phyloP scores from a whole-genome alignment of 352 stramenopile genomes.

The Pythium rhizo-oryzae region DNA sequence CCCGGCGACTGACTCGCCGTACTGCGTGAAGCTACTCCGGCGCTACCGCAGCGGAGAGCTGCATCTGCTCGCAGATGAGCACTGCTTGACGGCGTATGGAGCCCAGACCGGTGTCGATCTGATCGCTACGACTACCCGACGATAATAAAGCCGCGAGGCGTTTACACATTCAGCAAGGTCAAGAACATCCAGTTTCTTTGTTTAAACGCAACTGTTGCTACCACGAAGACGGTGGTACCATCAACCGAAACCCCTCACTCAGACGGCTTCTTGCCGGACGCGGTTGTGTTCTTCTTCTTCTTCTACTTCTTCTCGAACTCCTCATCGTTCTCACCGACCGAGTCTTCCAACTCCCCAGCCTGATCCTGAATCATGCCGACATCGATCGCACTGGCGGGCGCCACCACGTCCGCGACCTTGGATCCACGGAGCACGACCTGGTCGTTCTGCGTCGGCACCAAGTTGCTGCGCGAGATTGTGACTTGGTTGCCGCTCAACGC shows the following conservation, averaged over 20 bases:
- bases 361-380: neutral
- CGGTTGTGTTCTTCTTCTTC: slow-evolving; percentile 1
- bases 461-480: slow-evolving; percentile 9
- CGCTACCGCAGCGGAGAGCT: slow-evolving; percentile 5
- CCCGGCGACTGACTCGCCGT: slow-evolving; percentile 13
- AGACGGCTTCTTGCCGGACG: slow-evolving; percentile 3
- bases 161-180: neutral
- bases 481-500: slow-evolving; percentile 32
- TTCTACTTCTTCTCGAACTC: slow-evolving; percentile 18
- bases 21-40: slow-evolving; percentile 20
- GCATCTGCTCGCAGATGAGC: neutral
- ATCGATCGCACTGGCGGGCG: slow-evolving; percentile 6
- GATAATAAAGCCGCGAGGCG: too few species aligned
- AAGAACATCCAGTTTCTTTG: neutral
- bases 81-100: slow-evolving; percentile 19
- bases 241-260: neutral
- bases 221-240: too few species aligned
- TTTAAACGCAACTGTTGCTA: neutral
- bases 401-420: slow-evolving; percentile 23
- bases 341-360: slow-evolving; percentile 1
- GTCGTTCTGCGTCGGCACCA: slow-evolving; percentile 30
- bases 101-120: slow-evolving; percentile 13
- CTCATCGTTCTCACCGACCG: neutral
- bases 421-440: slow-evolving; percentile 23
- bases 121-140: neutral